These are phyloP conservation scores for Trichophyton schoenleinii DNA, from an alignment of 2,329 filamentous ascomycete genomes.

Conservation along the genomic window DNA sequence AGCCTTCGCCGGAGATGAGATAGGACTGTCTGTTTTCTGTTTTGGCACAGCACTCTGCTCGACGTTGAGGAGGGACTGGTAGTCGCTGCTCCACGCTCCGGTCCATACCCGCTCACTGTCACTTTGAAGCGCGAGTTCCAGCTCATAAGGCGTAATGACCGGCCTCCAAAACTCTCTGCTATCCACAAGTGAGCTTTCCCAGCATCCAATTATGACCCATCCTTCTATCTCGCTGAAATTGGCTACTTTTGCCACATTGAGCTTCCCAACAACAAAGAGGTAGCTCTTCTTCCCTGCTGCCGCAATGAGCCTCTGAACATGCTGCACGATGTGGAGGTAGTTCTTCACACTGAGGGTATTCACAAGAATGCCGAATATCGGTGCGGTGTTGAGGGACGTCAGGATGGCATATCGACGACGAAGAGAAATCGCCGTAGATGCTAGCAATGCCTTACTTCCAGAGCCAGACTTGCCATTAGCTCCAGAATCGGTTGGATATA, in stretches of 20 bases:
- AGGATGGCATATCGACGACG: conserved; percentile 81
- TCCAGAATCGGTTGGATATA: conserved; percentile 50
- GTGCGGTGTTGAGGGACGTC: conserved; percentile 63
- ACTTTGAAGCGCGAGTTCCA: conserved; percentile 61
- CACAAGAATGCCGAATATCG: conserved; percentile 85
- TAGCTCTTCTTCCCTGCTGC: conserved; percentile 87
- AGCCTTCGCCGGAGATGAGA: conserved; percentile 13
- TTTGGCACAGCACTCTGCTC: conserved; percentile 6
- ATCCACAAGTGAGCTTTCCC: conserved; percentile 89
- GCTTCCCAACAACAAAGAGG: conserved; percentile 88
- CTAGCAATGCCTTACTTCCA: conserved; percentile 32
- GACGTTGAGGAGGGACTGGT: conserved; percentile 51
- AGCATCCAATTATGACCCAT: conserved; percentile 96
- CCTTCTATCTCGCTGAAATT: conserved; percentile 93
- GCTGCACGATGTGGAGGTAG: conserved; percentile 68
- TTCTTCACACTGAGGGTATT: conserved; percentile 90
- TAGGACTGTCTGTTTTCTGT: conserved; percentile 1
- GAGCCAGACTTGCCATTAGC: conserved; percentile 14
- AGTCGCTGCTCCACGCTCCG: conserved; percentile 78
- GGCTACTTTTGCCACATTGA: conserved; percentile 89
- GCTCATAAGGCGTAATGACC: conserved; percentile 88
- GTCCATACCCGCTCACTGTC: conserved; percentile 75
- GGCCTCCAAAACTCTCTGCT: conserved; percentile 79
- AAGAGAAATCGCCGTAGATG: conserved; percentile 47
- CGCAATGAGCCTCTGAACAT: conserved; percentile 59